phyloP scores from a whole-genome alignment of 495 filamentous ascomycete genomes.

The Clavariopsis aquatica region DNA sequence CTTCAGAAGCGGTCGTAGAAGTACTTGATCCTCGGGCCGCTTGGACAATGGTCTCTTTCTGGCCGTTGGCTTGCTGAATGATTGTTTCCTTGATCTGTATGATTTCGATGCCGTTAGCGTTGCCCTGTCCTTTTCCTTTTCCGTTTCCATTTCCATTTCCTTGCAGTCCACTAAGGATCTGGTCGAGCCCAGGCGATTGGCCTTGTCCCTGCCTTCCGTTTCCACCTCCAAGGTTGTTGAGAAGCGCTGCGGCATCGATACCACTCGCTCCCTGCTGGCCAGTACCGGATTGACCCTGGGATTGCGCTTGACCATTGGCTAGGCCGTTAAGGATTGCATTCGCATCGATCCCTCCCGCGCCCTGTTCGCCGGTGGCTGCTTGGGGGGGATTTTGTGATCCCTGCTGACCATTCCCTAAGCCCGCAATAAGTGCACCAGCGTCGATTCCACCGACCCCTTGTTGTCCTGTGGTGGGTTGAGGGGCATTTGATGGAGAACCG shows the following conservation, averaged over 20 bases:
- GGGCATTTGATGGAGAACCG: neutral
- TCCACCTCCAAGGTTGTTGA: neutral
- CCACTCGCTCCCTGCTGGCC: neutral
- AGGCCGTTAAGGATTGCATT: neutral
- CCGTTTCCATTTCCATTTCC: slow-evolving; percentile 12
- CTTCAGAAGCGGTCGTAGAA: neutral
- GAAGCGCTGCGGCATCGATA: neutral
- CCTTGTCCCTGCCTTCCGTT: slow-evolving; percentile 6
- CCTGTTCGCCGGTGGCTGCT: neutral
- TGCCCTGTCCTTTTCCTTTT: slow-evolving; percentile 10
- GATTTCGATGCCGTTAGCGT: slow-evolving; percentile 20
- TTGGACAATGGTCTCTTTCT: neutral
- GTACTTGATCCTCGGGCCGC: neutral
- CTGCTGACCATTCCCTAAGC: neutral
- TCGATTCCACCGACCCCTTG: neutral
- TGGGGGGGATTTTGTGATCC: neutral
- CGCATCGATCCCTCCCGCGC: neutral
- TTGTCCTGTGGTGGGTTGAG: neutral
- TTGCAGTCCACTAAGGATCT: slow-evolving; percentile 5
- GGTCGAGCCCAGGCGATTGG: neutral
- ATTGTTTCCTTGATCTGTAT: slow-evolving; percentile 21
- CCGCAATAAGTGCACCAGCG: neutral
- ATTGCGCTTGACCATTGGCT: neutral
- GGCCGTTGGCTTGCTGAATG: slow-evolving; percentile 5
- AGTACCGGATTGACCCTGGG: neutral